Conservation (phyloP, 1,284 basidiomycete species). For the Tylopilus sp. region DNA sequence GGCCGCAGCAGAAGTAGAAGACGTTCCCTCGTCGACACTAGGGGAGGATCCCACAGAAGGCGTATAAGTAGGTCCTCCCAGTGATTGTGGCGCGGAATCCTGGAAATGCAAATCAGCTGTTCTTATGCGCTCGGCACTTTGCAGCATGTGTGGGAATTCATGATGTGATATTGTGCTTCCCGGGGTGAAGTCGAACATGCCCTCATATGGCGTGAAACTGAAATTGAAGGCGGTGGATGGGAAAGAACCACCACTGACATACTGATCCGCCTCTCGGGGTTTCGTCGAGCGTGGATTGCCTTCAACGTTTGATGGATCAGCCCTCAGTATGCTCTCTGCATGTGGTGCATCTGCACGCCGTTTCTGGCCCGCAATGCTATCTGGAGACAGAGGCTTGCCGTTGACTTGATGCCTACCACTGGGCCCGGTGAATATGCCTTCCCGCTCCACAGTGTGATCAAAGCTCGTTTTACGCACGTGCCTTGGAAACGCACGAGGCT, state of each 20-base stretch:
- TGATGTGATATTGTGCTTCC: constrained; percentile 30
- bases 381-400: constrained; percentile 63
- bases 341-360: constrained; percentile 73
- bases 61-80: constrained; percentile 38
- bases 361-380: constrained; percentile 62
- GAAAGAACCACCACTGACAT: constrained; percentile 51
- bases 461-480: constrained; percentile 90
- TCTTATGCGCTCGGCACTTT: constrained; percentile 27
- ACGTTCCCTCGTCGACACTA: constrained; percentile 46
- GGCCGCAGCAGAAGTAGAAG: constrained; percentile 48
- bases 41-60: constrained; percentile 39
- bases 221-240: constrained; percentile 77
- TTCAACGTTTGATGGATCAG: constrained; percentile 64
- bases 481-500: constrained; percentile 64
- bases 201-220: constrained; percentile 66
- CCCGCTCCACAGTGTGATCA: constrained; percentile 79
- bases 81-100: constrained; percentile 35
- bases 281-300: constrained; percentile 29
- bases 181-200: constrained; percentile 52
- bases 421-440: constrained; percentile 55
- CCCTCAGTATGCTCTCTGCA: constrained; percentile 70
- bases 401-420: constrained; percentile 75
- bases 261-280: constrained; percentile 35
- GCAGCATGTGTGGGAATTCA: constrained; percentile 35
- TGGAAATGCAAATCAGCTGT: constrained; percentile 34